Evolutionary conservation across 306 rosid species (phyloP).

Genomic region (Argentina anserina): DNA sequence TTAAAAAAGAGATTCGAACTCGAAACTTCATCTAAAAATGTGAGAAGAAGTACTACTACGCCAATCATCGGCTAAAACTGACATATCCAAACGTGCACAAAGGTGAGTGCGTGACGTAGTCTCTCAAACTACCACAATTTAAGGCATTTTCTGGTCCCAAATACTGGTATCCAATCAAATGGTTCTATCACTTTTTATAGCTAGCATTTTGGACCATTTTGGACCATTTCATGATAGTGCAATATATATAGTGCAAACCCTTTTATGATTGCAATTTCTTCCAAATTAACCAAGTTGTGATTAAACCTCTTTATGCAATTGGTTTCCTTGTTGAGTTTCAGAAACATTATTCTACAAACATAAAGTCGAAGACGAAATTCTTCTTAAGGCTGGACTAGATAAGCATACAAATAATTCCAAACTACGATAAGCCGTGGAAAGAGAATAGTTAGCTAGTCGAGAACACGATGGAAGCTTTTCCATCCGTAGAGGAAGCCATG

Average conservation of each 20-base stretch:
- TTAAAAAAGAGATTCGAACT: neutral
- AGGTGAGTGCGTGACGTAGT: conserved; percentile 5
- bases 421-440: neutral
- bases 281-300: neutral
- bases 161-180: neutral
- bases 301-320: neutral
- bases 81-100: neutral
- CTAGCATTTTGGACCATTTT: conserved; percentile 21
- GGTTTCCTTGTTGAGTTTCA: neutral
- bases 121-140: conserved; percentile 4
- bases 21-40: neutral
- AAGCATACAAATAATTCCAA: neutral
- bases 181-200: neutral
- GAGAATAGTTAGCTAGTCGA: neutral
- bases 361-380: neutral
- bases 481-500: neutral
- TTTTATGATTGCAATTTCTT: neutral
- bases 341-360: neutral
- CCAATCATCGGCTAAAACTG: neutral
- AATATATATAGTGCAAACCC: neutral
- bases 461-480: neutral
- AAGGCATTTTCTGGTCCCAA: conserved; percentile 19
- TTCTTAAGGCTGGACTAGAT: neutral
- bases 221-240: conserved; percentile 20
- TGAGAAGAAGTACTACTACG: neutral